Percentiles rank a stretch among this genome's conserved stretches.
phyloP scores from a whole-genome alignment of 2,329 filamentous ascomycete genomes.

The Nothopassalora personata region DNA sequence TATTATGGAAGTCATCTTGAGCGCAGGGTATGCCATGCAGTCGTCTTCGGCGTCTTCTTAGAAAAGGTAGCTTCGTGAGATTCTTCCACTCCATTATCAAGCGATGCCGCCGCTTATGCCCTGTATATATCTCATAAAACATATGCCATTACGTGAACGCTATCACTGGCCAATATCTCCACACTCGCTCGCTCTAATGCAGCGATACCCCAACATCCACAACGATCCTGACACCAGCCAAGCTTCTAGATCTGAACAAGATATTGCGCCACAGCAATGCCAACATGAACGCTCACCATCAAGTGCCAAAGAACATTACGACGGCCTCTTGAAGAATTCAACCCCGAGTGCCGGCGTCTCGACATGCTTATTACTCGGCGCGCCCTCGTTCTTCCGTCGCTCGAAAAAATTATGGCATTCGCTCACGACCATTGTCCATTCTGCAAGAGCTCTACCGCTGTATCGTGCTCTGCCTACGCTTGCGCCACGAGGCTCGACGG shows the following conservation, averaged over 20 bases:
- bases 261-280: not conserved
- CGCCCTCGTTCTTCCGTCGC: constrained; percentile 66
- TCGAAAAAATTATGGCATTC: constrained; percentile 82
- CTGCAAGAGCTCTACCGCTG: constrained; percentile 66
- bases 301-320: constrained; percentile 4
- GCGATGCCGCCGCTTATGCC: too few relatives aligned
- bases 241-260: not conserved
- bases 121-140: too few relatives aligned
- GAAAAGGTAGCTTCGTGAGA: too few relatives aligned
- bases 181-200: too few relatives aligned
- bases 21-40: too few relatives aligned
- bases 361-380: constrained; percentile 60
- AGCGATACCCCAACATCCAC: not conserved
- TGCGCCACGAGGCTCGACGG: constrained; percentile 34
- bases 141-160: too few relatives aligned
- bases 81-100: too few relatives aligned
- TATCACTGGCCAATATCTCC: too few relatives aligned
- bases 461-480: constrained; percentile 50
- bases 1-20: too few relatives aligned
- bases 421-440: constrained; percentile 69
- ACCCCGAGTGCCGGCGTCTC: constrained; percentile 63
- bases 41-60: too few relatives aligned
- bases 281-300: constrained; percentile 1
- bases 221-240: not conserved
- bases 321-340: constrained; percentile 50